phyloP scores from a whole-genome alignment of 495 filamentous ascomycete genomes.

The Penicillium daleae region DNA sequence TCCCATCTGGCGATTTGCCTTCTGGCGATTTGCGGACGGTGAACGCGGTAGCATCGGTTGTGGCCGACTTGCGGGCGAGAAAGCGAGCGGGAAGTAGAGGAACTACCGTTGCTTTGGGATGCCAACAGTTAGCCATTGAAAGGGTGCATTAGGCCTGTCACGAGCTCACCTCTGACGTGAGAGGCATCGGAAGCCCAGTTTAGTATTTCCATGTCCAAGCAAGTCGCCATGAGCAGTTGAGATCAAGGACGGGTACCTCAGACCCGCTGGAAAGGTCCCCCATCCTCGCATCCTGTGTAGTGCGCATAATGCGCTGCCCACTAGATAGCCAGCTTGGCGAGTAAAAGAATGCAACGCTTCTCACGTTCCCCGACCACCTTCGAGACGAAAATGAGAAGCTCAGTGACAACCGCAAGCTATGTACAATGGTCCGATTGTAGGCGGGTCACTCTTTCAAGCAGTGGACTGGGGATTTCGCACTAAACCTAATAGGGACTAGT shows the following conservation, averaged over 20 bases:
- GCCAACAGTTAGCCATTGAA: neutral
- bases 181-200: neutral
- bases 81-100: neutral
- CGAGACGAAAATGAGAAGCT: neutral
- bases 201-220: neutral
- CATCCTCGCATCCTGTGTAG: constrained; percentile 29
- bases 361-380: neutral
- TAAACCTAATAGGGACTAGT: constrained; percentile 18
- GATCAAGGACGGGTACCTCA: constrained; percentile 22
- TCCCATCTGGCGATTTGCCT: neutral
- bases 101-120: neutral
- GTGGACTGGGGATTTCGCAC: constrained; percentile 6
- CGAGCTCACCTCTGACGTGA: neutral
- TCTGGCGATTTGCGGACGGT: neutral
- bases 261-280: constrained; percentile 26
- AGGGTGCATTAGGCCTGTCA: no score
- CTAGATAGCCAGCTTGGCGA: neutral
- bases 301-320: constrained; percentile 26
- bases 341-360: neutral
- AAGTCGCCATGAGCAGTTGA: constrained; percentile 9
- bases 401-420: neutral
- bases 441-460: neutral
- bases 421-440: neutral
- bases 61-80: neutral
- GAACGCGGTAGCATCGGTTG: neutral